These are phyloP conservation scores for Fusarium siculi DNA, from an alignment of 2,329 filamentous ascomycete species.

Conservation along the genomic window DNA sequence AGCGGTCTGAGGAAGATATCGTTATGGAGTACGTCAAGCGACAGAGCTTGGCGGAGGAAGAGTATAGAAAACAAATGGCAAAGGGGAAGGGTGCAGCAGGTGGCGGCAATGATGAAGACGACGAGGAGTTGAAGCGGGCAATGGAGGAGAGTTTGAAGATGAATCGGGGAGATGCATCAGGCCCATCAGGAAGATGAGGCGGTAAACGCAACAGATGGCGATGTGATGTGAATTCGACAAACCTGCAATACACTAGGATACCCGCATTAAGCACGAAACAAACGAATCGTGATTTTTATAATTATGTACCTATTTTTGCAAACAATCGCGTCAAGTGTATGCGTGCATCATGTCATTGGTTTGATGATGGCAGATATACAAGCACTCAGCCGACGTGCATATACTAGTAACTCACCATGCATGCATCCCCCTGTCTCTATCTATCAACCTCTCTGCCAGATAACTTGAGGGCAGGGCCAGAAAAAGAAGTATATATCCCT, in stretches of 20 bases:
- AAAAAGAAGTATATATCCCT: neutral
- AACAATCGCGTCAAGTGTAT: neutral
- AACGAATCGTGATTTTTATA: neutral
- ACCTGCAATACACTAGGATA: slow-evolving; percentile 24
- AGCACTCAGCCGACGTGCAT: neutral
- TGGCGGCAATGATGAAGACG: slow-evolving; percentile 57
- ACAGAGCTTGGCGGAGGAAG: slow-evolving; percentile 77
- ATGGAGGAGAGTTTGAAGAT: slow-evolving; percentile 66
- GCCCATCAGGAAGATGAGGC: slow-evolving; percentile 38
- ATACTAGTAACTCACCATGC: neutral
- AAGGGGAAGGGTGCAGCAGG: slow-evolving; percentile 51
- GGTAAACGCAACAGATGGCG: neutral
- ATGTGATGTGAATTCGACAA: neutral
- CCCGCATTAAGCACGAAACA: slow-evolving; percentile 3
- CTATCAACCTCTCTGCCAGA: neutral
- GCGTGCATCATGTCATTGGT: neutral
- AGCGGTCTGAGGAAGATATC: slow-evolving; percentile 73
- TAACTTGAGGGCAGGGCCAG: neutral
- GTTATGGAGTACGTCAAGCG: slow-evolving; percentile 80
- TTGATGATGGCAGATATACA: neutral
- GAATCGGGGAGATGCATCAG: slow-evolving; percentile 45
- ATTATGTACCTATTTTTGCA: neutral
- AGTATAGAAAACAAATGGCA: slow-evolving; percentile 52
- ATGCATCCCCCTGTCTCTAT: neutral
- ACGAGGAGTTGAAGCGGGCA: slow-evolving; percentile 66